phyloP scores from a whole-genome alignment of 2,329 filamentous ascomycete species.

The Septoria linicola region DNA sequence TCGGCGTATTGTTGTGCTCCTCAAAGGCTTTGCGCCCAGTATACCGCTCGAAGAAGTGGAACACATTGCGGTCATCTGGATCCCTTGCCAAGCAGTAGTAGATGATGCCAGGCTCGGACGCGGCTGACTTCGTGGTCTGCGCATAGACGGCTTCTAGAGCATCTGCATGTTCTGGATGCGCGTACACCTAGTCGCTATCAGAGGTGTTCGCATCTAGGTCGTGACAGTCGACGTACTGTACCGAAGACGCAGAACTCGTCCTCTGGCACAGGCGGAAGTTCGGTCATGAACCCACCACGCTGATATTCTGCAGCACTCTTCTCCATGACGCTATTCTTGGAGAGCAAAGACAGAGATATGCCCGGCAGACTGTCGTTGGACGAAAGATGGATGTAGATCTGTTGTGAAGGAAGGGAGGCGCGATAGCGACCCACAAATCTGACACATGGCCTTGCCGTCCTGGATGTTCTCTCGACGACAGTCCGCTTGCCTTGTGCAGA shows the following conservation, averaged over 20 bases:
- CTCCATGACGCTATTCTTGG: conserved; percentile 7
- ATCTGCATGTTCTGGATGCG: conserved; percentile 36
- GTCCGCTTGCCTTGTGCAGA: no score
- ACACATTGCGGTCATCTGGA: conserved; percentile 33
- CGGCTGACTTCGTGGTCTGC: conserved; percentile 33
- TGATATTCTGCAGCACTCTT: conserved; percentile 15
- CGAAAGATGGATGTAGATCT: not conserved
- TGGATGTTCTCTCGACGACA: conserved; percentile 2
- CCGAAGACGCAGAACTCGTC: conserved; percentile 20
- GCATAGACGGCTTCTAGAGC: conserved; percentile 37
- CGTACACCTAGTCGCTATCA: conserved; percentile 27
- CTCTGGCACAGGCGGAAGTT: conserved; percentile 14
- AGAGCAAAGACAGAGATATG: no score
- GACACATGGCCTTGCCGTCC: conserved; percentile 5
- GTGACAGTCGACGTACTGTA: conserved; percentile 7
- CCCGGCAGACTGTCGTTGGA: not conserved
- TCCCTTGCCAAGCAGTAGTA: conserved; percentile 37
- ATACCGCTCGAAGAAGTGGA: conserved; percentile 41
- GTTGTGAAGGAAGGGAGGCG: not conserved
- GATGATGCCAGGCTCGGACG: conserved; percentile 34
- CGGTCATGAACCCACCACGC: conserved; percentile 14
- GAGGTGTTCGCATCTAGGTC: not conserved
- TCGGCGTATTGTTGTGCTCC: conserved; percentile 34
- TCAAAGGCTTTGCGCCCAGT: conserved; percentile 34
- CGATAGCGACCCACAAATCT: not conserved